Conservation (phyloP, 2,329 filamentous ascomycete species). For the Aureobasidium sp. region DNA sequence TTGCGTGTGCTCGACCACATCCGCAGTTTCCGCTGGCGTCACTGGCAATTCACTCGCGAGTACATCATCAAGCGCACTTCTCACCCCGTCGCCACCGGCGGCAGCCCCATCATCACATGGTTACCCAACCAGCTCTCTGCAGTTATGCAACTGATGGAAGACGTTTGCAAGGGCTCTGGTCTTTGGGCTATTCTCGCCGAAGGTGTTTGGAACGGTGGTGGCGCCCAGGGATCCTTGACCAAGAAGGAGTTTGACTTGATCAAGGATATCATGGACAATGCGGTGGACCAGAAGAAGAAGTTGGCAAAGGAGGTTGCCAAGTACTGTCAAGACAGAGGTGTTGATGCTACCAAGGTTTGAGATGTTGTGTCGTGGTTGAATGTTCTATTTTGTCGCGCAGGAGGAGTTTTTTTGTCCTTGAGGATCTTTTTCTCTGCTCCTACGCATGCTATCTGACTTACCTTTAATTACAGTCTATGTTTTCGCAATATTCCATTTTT, state of each 20-base stretch:
- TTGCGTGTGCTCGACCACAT: constrained; percentile 60
- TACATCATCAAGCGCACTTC: constrained; percentile 73
- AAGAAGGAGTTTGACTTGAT: constrained; percentile 15
- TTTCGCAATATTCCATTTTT: too few species aligned
- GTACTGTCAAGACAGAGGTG: constrained; percentile 18
- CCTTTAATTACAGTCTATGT: too few species aligned
- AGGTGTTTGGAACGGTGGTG: constrained; percentile 14
- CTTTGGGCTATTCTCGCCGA: constrained; percentile 42
- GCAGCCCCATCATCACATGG: constrained; percentile 78
- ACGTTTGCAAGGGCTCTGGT: constrained; percentile 45
- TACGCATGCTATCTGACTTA: too few species aligned
- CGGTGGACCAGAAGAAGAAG: constrained; percentile 16
- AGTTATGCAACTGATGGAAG: constrained; percentile 63
- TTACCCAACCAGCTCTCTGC: constrained; percentile 73
- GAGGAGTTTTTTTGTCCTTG: neutral
- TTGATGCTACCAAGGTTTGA: constrained; percentile 4
- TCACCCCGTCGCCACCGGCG: constrained; percentile 72
- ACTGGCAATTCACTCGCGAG: constrained; percentile 80
- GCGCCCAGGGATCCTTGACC: constrained; percentile 14
- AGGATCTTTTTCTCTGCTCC: too few species aligned
- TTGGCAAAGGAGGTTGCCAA: constrained; percentile 17
- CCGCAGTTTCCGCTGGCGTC: constrained; percentile 73
- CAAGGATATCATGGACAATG: constrained; percentile 37
- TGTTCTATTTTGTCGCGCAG: neutral
- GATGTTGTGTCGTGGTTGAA: neutral